Evolutionary conservation across 768 basidiomycete species (phyloP), one percentile per base, ranked within the genome.

Genomic region (Mycena filopes): DNA sequence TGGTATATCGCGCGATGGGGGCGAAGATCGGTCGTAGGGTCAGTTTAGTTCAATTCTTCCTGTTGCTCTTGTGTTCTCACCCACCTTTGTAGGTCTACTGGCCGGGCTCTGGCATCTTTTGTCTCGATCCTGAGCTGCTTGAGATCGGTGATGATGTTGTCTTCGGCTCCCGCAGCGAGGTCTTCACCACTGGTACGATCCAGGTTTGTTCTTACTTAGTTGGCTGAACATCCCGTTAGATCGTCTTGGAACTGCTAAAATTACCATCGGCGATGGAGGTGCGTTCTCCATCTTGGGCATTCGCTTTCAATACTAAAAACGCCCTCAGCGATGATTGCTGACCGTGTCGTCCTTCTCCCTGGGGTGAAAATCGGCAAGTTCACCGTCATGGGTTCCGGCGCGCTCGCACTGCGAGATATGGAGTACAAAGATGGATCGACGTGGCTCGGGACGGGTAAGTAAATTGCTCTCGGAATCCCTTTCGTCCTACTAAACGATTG

Each of bases 61-160:
- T 47, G 11, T 15, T 47, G 1, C 25, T 36, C 47, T 58, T 10
- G 10, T 15, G 36, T 11, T 40, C 25, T 16, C 12, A 15, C 11
- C 13, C 13, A 12, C 7, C 12, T 33, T 6, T 4, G 0, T 16
- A 62, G 60, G 76, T 84, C 10, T 84, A 84, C 69, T 84, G 83
- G 83, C 83, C 83, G 13, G 80, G 79, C 8, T 80, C 80, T 18
- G 81, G 82, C 4, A 75, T 84, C 33, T 76, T 77, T 67, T 83
- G 83, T 65, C 74, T 71, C 9, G 83, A 84, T 62, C 83, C 83
- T 4, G 83, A 84, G 69, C 71, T 84, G 18, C 73, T 84, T 48
- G 81, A 82, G 51, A 80, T 84, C 28, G 83, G 83, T 21, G 79
- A 84, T 66, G 80, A 84, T 68, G 83, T 84, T 29, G 79, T 83